Evolutionary conservation across 805 yeast genomes (phyloP).

Genomic region (Saccharomycopsis selenospora): DNA sequence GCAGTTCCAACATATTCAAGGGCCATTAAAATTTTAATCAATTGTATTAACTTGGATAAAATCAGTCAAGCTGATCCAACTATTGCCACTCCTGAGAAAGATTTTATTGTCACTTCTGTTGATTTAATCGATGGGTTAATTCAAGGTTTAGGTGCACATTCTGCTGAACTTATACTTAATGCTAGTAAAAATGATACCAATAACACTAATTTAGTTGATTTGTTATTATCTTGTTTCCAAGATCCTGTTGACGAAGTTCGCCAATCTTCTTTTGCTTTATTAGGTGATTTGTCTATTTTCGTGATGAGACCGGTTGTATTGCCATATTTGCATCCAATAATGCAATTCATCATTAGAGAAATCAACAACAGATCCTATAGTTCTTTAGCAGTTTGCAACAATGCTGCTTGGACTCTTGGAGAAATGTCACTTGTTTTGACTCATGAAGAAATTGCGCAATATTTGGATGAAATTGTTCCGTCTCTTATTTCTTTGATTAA

Average conservation of each 20-base stretch:
- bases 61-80: constrained; percentile 58
- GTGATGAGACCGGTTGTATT: constrained; percentile 39
- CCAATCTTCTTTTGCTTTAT: constrained; percentile 80
- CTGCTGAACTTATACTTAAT: constrained; percentile 46
- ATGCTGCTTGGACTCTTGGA: constrained; percentile 92
- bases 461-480: constrained; percentile 45
- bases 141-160: constrained; percentile 72
- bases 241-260: constrained; percentile 83
- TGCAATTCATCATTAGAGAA: constrained; percentile 65
- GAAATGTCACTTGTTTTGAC: constrained; percentile 64
- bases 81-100: constrained; percentile 76
- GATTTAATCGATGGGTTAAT: constrained; percentile 89
- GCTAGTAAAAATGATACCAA: constrained; percentile 27
- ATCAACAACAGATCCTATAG: constrained; percentile 44
- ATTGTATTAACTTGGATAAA: constrained; percentile 60
- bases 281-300: constrained; percentile 81
- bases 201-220: constrained; percentile 41
- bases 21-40: constrained; percentile 60
- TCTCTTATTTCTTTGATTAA: constrained; percentile 55
- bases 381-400: constrained; percentile 64
- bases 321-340: constrained; percentile 44
- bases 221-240: constrained; percentile 62
- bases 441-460: constrained; percentile 41
- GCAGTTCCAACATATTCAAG: constrained; percentile 82
- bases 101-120: constrained; percentile 79